These are phyloP conservation scores for Monascus purpureus DNA, from an alignment of 495 filamentous ascomycete genomes.

Conservation along the genomic window DNA sequence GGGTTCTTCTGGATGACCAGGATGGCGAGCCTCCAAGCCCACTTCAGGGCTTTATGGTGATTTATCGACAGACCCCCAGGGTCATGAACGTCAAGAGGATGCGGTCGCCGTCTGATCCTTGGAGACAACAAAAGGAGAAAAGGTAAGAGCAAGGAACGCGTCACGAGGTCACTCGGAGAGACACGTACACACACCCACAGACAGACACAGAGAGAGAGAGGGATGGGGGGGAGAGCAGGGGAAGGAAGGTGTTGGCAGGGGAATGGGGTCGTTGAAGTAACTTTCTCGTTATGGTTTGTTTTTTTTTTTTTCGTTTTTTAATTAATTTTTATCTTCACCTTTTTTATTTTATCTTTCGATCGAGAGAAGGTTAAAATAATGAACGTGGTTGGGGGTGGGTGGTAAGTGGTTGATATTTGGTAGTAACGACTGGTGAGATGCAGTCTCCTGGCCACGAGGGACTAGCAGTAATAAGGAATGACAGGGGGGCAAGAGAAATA, in stretches of 20 bases:
- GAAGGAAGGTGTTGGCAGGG: constrained; percentile 1
- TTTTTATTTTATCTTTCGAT: no score
- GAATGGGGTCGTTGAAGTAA: not conserved
- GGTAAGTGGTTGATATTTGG: not conserved
- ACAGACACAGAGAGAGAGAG: not conserved
- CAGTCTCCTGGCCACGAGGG: constrained; percentile 6
- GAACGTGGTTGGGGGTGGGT: constrained; percentile 1
- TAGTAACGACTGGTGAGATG: constrained; percentile 6
- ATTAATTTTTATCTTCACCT: no score
- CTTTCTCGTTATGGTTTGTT: not conserved
- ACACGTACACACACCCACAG: no score
- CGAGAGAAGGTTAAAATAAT: not conserved
- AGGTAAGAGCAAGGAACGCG: no score
- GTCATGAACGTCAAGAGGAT: not conserved
- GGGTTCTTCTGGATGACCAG: no score
- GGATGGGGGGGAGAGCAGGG: not conserved
- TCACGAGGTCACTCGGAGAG: no score
- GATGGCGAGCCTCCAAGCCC: not conserved
- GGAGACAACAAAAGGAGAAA: no score
- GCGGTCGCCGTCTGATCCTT: no score
- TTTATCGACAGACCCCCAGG: not conserved
- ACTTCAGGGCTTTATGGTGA: not conserved
- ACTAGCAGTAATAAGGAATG: constrained; percentile 14
- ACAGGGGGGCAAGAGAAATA: constrained; percentile 8
- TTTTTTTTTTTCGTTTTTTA: not conserved